Evolutionary conservation across 768 basidiomycete genomes (phyloP), one percentile per base, ranked within the genome.

Genomic region (Suillus variegatus): DNA sequence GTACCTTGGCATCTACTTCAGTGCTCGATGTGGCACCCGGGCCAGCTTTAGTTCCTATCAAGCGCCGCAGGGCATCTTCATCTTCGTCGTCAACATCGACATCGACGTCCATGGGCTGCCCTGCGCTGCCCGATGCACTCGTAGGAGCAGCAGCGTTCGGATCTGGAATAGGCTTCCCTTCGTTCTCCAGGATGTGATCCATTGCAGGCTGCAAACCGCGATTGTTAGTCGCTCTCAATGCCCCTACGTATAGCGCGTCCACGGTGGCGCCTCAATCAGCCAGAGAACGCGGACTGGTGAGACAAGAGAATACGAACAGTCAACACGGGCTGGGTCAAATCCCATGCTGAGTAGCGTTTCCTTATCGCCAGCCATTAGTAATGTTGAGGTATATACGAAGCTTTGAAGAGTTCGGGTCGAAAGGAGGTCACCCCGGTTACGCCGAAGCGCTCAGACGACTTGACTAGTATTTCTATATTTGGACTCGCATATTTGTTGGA

Each of bases 121-220:
- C 65, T 7, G 66, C 61, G 3, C 71, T 60, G 57, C 70, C 61
- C 62, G 67, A 22, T 66, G 64, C 22, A 67, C 69, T 1, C 0
- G 65, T 41, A 0, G 79, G 64, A 25, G 80, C 49, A 3, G 76
- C 74, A 16, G 77, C 75, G 32, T 78, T 77, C 5, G 86, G 76
- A 73, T 91, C 86, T 12, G 95, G 94, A 12, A 97, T 81, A 1
- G 89, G 82, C 65, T 94, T 81, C 6, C 86, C 86, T 61, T 92
- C 89, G 72, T 98, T 85, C 76, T 89, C 91, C 44, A 97, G 78
- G 44, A 97, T 80, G 76, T 92, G 90, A 71, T 97, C 95, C 91
- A 95, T 92, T 25, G 92, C 92, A 8, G 90, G 91, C 74, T 97
- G 96, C 0, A 99, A 81, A 4, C 95, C 97, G 36, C 91, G 85